phyloP scores from a whole-genome alignment of 495 filamentous ascomycete genomes.

The Wilcoxina mikolae region DNA sequence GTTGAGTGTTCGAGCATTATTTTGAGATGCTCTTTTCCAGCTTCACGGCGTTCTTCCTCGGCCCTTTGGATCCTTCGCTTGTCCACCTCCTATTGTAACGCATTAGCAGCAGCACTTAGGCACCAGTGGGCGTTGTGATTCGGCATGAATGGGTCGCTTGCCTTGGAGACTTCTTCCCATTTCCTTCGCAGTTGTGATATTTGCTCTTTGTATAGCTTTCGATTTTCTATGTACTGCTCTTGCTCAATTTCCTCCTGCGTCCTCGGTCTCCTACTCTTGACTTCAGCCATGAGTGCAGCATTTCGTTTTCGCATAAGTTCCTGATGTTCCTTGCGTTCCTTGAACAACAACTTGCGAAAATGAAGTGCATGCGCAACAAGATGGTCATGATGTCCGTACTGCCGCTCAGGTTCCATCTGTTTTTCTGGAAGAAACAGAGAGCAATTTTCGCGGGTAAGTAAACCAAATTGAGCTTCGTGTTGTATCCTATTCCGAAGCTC shows the following conservation, averaged over 20 bases:
- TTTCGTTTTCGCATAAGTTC: constrained; percentile 46
- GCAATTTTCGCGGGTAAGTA: constrained; percentile 55
- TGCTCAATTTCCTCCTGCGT: constrained; percentile 51
- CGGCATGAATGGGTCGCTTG: constrained; percentile 9
- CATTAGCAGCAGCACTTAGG: background rate
- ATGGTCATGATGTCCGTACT: constrained; percentile 75
- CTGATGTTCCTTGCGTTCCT: constrained; percentile 60
- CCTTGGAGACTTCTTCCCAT: constrained; percentile 28
- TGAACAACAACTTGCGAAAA: constrained; percentile 60
- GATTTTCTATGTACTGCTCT: constrained; percentile 34
- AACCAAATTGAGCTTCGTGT: constrained; percentile 52
- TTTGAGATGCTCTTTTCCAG: constrained; percentile 27
- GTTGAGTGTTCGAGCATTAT: constrained; percentile 28
- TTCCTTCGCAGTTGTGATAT: constrained; percentile 24
- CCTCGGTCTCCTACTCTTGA: constrained; percentile 43
- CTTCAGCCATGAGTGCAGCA: constrained; percentile 35
- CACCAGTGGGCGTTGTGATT: background rate
- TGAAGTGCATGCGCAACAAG: constrained; percentile 64
- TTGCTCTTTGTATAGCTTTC: constrained; percentile 27
- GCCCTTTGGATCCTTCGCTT: constrained; percentile 20
- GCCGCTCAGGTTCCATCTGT: constrained; percentile 54
- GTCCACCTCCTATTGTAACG: constrained; percentile 22
- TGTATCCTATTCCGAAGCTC: constrained; percentile 43
- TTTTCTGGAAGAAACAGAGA: constrained; percentile 63
- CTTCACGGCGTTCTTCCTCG: constrained; percentile 24